Conservation (phyloP, 208 protist species). For the Kentomonas sorsogonicus region DNA sequence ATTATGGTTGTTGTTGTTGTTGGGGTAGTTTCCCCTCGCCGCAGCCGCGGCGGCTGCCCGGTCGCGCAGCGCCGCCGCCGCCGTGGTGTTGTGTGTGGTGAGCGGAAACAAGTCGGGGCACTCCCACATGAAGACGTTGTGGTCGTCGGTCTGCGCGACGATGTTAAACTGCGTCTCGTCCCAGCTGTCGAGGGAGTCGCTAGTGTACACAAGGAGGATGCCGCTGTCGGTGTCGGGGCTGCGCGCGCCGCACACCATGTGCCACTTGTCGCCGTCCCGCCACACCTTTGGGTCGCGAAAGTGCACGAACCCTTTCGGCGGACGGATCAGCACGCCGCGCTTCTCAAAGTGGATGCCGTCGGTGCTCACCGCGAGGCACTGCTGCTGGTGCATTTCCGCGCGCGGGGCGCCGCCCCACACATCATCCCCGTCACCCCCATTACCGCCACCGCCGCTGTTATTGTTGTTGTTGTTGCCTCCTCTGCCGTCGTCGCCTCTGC, state of each 20-base stretch:
- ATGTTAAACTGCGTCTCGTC: slow-evolving; percentile 26
- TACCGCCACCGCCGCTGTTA: no score
- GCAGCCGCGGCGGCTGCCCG: no score
- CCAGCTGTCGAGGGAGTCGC: slow-evolving; percentile 22
- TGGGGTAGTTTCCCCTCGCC: no score
- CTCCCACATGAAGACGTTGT: slow-evolving; percentile 57
- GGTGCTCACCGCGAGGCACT: slow-evolving; percentile 50
- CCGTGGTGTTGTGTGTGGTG: neutral
- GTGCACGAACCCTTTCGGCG: slow-evolving; percentile 28
- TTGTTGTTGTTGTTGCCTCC: no score
- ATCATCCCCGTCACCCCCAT: no score
- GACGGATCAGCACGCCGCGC: slow-evolving; percentile 20
- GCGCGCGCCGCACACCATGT: slow-evolving; percentile 39
- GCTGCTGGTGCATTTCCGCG: slow-evolving; percentile 32
- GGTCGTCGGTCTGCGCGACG: slow-evolving; percentile 21
- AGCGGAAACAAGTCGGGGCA: slow-evolving; percentile 39
- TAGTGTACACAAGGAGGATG: slow-evolving; percentile 32
- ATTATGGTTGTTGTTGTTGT: no score
- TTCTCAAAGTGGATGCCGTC: slow-evolving; percentile 34
- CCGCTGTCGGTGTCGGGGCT: slow-evolving; percentile 26
- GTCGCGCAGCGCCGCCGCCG: no score
- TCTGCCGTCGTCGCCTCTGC: no score
- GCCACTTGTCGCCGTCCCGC: slow-evolving; percentile 28
- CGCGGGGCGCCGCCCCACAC: neutral
- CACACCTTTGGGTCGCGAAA: slow-evolving; percentile 44